Evolutionary conservation across 768 basidiomycete genomes (phyloP), one percentile per base, ranked within the genome.

Genomic region (Collybia sordida): DNA sequence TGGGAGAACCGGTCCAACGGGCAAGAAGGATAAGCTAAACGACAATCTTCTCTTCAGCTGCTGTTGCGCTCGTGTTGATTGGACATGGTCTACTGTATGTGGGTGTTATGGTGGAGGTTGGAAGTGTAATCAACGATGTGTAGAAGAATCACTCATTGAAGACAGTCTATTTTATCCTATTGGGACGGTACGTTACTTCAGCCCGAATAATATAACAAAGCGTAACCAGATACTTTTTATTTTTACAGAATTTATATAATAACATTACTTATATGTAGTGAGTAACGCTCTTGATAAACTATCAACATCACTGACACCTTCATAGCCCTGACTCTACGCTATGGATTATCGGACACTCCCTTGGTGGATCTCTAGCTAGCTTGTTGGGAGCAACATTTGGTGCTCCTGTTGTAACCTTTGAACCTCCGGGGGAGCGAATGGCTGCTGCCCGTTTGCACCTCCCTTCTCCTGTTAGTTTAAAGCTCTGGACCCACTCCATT

Each of bases 21-120:
- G 77, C 2, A 85, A 83, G 72, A 96, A 93, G 62, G 96, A 98
- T 73, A 95, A 89, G 68, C 64, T 90, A 47, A 98, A 98, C 71
- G 94, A 98, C 64, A 98, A 95, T 57, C 66, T 97, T 5, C 68
- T 98, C 50, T 96, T 96, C 66, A 88, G 86, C 54, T 98, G 96
- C 63, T 98, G 96, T 68, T 98, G 96, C 66, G 96, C 96, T 0
- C 73, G 83, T 15, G 80, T 97, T 23, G 92, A 91, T 61, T 96
- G 91, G 85, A 83, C 90, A 15, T 98, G 96, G 96, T 83, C 88
- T 40, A 82, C 91, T 0, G 95, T 98, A 17, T 98, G 96, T 67
- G 90, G 83, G 49, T 98, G 96, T 65, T 88, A 88, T 67, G 74
- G 79, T 45, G 79, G 85, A 7, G 85, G 86, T 4, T 87, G 84